Evolutionary conservation across 1,284 basidiomycete genomes (phyloP), one percentile per base, ranked within the genome.

Genomic region (Coniferiporia weirii): DNA sequence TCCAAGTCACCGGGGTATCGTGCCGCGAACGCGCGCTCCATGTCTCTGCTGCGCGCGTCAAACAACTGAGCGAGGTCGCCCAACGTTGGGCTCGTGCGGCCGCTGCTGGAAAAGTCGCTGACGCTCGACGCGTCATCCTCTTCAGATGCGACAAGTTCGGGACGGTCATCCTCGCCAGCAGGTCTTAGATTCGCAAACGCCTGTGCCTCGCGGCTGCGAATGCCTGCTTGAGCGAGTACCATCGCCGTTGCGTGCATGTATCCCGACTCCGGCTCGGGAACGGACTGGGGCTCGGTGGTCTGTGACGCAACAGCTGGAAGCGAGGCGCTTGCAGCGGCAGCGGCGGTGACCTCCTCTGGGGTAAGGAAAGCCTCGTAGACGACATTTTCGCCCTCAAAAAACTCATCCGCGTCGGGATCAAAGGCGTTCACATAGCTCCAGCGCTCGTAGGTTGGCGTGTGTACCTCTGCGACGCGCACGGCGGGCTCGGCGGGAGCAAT

Each of bases 391-490:
- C 67, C 68, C 55, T 73, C 71, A 67, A 85, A 87, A 70, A 89
- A 90, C 64, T 88, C 87, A 64, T 89, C 87, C 12, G 85, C 82
- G 70, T 90, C 88, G n/a, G 88, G 87, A 71, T 90, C 87, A 68
- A 89, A 90, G 5, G 80, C 73, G 68, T 87, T 85, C 70, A 76
- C 77, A 63, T 77, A 73, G 61, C 82, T 80, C 87, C 87, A 90
- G 69, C 73, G 82, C 68, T 81, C 74, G 74, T 75, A 83, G 32
- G 69, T 54, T 72, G 66, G 54, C 50, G 60, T 19, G 22, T 56
- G 44, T 17, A 56, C 65, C 64, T 82, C 79, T 50, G 78, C 79
- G 54, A 77, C 75, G 67, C 76, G 77, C 56, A 83, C 76, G 54
- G 73, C 73, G 46, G 60, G 49, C 74, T 64, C 49, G 12, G 63